These are phyloP conservation scores for Ceratocystis ficicola DNA, from an alignment of 2,329 filamentous ascomycete genomes.

Conservation along the genomic window DNA sequence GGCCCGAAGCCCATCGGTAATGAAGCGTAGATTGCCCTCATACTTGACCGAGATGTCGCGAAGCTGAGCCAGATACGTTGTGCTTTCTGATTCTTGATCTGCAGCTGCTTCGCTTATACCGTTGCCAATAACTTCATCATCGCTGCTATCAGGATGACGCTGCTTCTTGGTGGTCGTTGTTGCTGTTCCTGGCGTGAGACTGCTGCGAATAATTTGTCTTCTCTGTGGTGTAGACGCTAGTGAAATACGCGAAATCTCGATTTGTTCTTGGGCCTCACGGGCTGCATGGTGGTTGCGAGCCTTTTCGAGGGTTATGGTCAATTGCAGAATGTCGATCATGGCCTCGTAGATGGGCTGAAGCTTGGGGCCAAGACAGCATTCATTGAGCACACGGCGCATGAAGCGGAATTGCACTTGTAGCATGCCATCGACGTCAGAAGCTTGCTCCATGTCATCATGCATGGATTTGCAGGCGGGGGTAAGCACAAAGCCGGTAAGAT, in stretches of 20 bases:
- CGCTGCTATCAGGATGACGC: constrained; percentile 23
- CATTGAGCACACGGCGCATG: constrained; percentile 48
- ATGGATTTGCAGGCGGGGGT: constrained; percentile 47
- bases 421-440: constrained; percentile 72
- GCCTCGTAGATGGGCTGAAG: constrained; percentile 59
- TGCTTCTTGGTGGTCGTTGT: constrained; percentile 14
- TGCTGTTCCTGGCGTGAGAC: constrained; percentile 13
- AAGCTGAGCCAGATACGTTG: constrained; percentile 42
- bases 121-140: constrained; percentile 20
- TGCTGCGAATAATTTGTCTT: constrained; percentile 2
- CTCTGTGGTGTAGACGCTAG: constrained; percentile 30
- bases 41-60: constrained; percentile 49
- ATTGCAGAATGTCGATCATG: constrained; percentile 63
- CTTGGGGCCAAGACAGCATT: constrained; percentile 57
- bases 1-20: constrained; percentile 59
- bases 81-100: constrained; percentile 28
- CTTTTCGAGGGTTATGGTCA: constrained; percentile 58
- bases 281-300: constrained; percentile 35
- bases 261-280: constrained; percentile 30
- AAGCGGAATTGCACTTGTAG: constrained; percentile 55
- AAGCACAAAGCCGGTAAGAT: constrained; percentile 63
- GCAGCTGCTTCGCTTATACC: constrained; percentile 32
- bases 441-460: constrained; percentile 42
- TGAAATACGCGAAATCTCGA: constrained; percentile 33
- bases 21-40: constrained; percentile 54